These are phyloP conservation scores for Aureobasidium sp. DNA, from an alignment of 2,329 filamentous ascomycete species.

Conservation along the genomic window DNA sequence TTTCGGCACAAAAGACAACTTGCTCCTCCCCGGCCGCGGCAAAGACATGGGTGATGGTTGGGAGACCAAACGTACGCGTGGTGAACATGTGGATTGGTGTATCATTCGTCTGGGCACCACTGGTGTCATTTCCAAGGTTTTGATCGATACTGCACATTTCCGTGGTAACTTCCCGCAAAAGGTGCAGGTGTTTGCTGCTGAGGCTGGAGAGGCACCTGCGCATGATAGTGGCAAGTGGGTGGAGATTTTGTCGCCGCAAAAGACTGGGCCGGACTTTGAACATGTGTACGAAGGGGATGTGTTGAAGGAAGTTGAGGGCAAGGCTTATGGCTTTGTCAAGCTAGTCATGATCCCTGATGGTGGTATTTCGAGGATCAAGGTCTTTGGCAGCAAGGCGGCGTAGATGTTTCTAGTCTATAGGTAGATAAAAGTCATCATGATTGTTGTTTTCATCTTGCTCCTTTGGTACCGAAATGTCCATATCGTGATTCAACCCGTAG, in stretches of 20 bases:
- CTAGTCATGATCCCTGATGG: conserved; percentile 94
- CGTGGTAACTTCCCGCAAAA: conserved; percentile 86
- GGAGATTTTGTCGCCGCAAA: conserved; percentile 71
- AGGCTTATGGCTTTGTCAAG: conserved; percentile 83
- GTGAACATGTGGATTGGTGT: conserved; percentile 83
- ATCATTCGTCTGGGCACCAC: conserved; percentile 77
- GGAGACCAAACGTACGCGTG: conserved; percentile 82
- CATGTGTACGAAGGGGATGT: conserved; percentile 63
- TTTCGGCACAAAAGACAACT: conserved; percentile 83
- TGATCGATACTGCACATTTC: conserved; percentile 87
- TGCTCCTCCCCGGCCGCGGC: conserved; percentile 80
- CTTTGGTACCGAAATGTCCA: no score
- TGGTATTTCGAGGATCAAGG: conserved; percentile 87
- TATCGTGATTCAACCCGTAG: no score
- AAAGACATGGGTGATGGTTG: conserved; percentile 91
- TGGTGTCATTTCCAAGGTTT: conserved; percentile 69
- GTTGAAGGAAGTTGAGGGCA: conserved; percentile 56
- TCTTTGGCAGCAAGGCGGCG: conserved; percentile 68
- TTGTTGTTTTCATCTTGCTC: no score
- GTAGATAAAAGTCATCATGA: no score
- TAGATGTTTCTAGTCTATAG: no score
- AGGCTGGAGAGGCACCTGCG: conserved; percentile 54
- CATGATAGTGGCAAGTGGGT: conserved; percentile 68
- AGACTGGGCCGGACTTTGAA: conserved; percentile 77
- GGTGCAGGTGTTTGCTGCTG: conserved; percentile 70